Percentiles rank a stretch among this genome's conserved stretches.
phyloP scores from a whole-genome alignment of 345 rosid genomes.

The Acer campestre region DNA sequence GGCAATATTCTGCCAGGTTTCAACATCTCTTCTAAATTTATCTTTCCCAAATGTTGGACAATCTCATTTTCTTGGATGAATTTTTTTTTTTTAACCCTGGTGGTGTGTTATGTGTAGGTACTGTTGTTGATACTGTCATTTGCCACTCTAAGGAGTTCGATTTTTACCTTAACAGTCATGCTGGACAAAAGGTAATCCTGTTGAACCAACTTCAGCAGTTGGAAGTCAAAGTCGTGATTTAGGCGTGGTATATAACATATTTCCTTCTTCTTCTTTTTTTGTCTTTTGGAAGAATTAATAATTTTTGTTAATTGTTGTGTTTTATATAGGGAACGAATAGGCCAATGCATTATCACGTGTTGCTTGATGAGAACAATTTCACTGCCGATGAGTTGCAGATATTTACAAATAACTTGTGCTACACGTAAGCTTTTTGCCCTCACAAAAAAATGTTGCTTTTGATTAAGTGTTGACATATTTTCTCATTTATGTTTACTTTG shows the following conservation, averaged over 20 bases:
- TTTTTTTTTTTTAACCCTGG: not conserved
- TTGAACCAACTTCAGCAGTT: not conserved
- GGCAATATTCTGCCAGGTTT: constrained; percentile 80
- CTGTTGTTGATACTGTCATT: constrained; percentile 73
- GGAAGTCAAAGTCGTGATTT: too few relatives aligned
- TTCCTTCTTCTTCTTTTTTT: too few relatives aligned
- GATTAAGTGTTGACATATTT: not conserved
- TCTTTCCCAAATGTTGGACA: not conserved
- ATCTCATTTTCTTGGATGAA: not conserved
- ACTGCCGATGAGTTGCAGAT: constrained; percentile 57
- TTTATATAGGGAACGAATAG: constrained; percentile 66
- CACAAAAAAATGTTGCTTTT: too few relatives aligned
- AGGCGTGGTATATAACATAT: not conserved
- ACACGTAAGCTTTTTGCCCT: constrained; percentile 52
- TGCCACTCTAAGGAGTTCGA: constrained; percentile 77
- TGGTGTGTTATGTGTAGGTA: constrained; percentile 42
- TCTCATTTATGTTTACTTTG: not conserved
- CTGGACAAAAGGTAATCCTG: constrained; percentile 63
- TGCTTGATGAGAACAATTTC: constrained; percentile 67
- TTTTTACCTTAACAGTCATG: constrained; percentile 81
- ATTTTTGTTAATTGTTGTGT: too few relatives aligned
- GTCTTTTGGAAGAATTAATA: too few relatives aligned
- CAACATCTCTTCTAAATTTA: too few relatives aligned
- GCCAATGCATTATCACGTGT: constrained; percentile 75
- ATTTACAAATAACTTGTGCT: constrained; percentile 68